phyloP scores from a whole-genome alignment of 2,329 filamentous ascomycete species.

The Trichoderma koningiopsis region DNA sequence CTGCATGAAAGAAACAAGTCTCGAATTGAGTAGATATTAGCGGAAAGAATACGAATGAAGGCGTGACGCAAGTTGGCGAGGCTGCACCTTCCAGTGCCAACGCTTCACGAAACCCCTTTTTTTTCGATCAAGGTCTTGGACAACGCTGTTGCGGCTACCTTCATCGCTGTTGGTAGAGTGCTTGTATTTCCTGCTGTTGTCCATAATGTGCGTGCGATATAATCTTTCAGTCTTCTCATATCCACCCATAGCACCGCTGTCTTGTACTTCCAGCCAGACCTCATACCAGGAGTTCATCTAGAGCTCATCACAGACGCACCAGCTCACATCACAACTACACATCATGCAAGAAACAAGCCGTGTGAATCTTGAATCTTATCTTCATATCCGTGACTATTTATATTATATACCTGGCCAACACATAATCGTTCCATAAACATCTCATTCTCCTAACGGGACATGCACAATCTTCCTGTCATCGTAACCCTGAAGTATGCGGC shows the following conservation, averaged over 20 bases:
- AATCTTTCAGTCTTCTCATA: background rate
- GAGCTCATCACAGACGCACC: background rate
- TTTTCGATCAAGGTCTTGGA: fast-evolving
- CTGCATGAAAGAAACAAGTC: background rate
- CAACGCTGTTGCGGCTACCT: background rate
- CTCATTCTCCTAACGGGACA: conserved; percentile 10
- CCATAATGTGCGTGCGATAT: background rate
- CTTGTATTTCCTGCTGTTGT: background rate
- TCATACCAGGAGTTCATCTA: background rate
- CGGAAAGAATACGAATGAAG: background rate
- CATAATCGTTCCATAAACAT: conserved; percentile 20
- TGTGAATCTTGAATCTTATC: conserved; percentile 10
- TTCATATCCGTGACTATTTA: conserved; percentile 20
- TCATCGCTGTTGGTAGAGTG: background rate
- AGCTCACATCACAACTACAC: background rate
- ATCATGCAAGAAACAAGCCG: background rate
- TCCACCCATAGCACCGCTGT: background rate
- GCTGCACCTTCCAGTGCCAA: background rate
- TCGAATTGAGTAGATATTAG: too few species aligned
- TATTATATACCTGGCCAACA: background rate
- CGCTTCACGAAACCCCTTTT: background rate
- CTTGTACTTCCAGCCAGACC: background rate
- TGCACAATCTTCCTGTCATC: conserved; percentile 10
- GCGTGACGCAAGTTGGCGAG: background rate
- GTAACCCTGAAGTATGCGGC: conserved; percentile 1